Evolutionary conservation across 345 rosid genomes (phyloP), one percentile per base, ranked within the genome.

Genomic region (Diplotaxis tenuifolia): DNA sequence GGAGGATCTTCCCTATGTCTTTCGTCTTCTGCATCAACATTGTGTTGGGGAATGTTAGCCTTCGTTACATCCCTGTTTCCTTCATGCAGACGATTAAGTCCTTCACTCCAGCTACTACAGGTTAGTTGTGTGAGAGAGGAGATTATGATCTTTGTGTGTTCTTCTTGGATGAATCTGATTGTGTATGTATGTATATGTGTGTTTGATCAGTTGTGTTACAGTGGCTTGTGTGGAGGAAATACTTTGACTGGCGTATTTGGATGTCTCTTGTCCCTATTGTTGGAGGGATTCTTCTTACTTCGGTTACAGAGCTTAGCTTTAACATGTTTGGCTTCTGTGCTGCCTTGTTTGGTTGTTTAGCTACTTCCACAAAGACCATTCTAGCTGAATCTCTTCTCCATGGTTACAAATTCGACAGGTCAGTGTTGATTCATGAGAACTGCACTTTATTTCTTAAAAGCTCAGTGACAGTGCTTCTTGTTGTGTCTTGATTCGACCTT

Each of bases 41-140:
- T 25, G 99, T 96, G 65, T 57, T 96, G 75, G 99, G 99, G 63
- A 96, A 96, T 59, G 93, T 96, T 66, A 96, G 99, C 82, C 80
- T 96, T 21, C 94, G 98, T 1, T 96, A 92, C 78, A 96, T 96
- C 50, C 99, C 99, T 1, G 99, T 96, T 70, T 96, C 99, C 0
- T 96, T 96, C 79, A 96, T 96, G 99, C 99, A 96, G 83, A 96
- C 99, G 0, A 96, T 96, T 23, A 96, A 96, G 80, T 96, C 99
- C 18, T 96, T 96, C 72, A 96, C 99, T 69, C 99, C 99, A 16
- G 99, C 99, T 47, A 96, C 99, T 57, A 96, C 99, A 84, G 99
- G 99, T 96, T 31, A 50, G 82, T 61, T 59, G n/a, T n/a, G n/a
- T n/a, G n/a, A n/a, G 40, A 34, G 40, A 29, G 3, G 16, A 40